These are phyloP conservation scores for Jatropha podagrica DNA, from an alignment of 441 rosid genomes.

Conservation along the genomic window DNA sequence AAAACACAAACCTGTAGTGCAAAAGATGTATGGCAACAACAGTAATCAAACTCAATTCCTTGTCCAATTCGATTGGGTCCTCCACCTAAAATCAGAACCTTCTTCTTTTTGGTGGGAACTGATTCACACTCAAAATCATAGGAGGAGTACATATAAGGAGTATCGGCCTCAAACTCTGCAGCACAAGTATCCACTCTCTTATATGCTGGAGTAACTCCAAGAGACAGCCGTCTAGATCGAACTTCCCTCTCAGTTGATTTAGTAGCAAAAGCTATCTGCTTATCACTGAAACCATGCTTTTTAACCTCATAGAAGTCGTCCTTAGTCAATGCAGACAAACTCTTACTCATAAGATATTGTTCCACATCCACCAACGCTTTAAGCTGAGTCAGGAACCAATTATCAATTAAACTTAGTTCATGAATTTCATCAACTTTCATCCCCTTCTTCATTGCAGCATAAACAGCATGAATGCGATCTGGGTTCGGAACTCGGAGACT, in stretches of 20 bases:
- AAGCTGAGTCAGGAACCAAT: slow-evolving; percentile 96
- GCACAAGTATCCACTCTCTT: slow-evolving; percentile 98
- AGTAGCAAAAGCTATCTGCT: slow-evolving; percentile 90
- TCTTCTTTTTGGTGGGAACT: slow-evolving; percentile 68
- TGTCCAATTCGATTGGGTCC: slow-evolving; percentile 98
- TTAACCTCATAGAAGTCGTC: slow-evolving; percentile 84
- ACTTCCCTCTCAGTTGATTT: slow-evolving; percentile 86
- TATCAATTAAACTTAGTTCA: slow-evolving; percentile 80
- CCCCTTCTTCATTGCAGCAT: slow-evolving; percentile 96
- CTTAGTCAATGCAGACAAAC: slow-evolving; percentile 64
- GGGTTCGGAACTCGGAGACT: slow-evolving; percentile 88
- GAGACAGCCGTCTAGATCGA: slow-evolving; percentile 56
- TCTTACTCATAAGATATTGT: slow-evolving; percentile 64
- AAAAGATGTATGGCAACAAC: slow-evolving; percentile 96
- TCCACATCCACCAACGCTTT: slow-evolving; percentile 85
- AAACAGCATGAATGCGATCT: slow-evolving; percentile 80
- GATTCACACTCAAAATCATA: slow-evolving; percentile 96
- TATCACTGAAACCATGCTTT: slow-evolving; percentile 86
- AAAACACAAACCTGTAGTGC: slow-evolving; percentile 78
- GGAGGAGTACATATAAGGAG: slow-evolving; percentile 98
- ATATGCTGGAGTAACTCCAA: slow-evolving; percentile 80
- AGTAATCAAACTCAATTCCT: slow-evolving; percentile 98
- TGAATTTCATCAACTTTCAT: slow-evolving; percentile 84
- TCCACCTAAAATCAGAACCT: slow-evolving; percentile 95
- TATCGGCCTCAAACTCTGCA: slow-evolving; percentile 95